These are phyloP conservation scores for Diaporthe sp. DNA, from an alignment of 2,329 filamentous ascomycete genomes.

Conservation along the genomic window DNA sequence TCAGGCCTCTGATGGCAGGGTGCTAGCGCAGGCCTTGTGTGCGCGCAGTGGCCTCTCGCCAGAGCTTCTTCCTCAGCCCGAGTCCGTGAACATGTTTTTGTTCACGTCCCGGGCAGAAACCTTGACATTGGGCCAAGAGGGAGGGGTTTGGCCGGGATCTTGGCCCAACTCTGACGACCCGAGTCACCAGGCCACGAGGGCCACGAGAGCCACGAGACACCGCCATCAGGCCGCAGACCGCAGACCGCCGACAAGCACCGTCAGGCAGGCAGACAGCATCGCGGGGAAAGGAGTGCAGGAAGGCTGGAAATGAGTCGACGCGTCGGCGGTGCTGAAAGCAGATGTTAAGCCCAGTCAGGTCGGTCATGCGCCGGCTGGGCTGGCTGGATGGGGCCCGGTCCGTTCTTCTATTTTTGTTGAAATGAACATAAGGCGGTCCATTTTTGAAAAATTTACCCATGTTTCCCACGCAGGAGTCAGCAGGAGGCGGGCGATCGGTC, in stretches of 20 bases:
- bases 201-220: background rate
- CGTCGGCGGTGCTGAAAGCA: slow-evolving; percentile 21
- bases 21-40: slow-evolving; percentile 5
- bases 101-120: background rate
- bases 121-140: background rate
- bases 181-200: slow-evolving; percentile 7
- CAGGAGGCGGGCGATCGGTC: slow-evolving; percentile 18
- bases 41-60: slow-evolving; percentile 12
- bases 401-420: slow-evolving; percentile 25
- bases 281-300: slow-evolving; percentile 19
- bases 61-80: slow-evolving; percentile 12
- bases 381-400: slow-evolving; percentile 17
- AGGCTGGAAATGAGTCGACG: slow-evolving; percentile 19
- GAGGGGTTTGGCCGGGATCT: background rate
- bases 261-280: background rate
- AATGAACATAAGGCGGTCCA: background rate
- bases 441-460: slow-evolving; percentile 22
- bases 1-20: slow-evolving; percentile 18
- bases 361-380: slow-evolving; percentile 17
- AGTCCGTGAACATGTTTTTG: slow-evolving; percentile 22
- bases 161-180: slow-evolving; percentile 6
- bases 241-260: background rate
- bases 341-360: slow-evolving; percentile 15
- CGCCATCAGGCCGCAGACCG: background rate
- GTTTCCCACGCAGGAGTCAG: slow-evolving; percentile 23